Conservation (phyloP, 225 moss, liverwort and hornwort species). For the Rhytidiadelphus loreus region DNA sequence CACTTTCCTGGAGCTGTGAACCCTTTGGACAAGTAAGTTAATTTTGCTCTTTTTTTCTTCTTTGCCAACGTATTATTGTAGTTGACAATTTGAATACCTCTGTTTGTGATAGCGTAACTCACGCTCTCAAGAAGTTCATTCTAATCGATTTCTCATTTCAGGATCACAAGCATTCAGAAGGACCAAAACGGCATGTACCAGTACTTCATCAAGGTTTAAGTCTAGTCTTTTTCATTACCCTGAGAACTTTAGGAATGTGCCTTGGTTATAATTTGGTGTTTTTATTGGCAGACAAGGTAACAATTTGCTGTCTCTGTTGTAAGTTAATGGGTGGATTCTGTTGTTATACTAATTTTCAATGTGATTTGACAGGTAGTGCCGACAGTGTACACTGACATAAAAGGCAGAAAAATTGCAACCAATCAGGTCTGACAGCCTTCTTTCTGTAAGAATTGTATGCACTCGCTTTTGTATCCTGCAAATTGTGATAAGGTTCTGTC, state of each 20-base stretch:
- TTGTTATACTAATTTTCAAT: background rate
- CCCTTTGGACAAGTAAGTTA: conserved; percentile 75
- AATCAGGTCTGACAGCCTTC: conserved; percentile 59
- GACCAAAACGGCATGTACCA: conserved; percentile 84
- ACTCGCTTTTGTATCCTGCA: background rate
- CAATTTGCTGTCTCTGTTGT: background rate
- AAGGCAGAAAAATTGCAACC: conserved; percentile 70
- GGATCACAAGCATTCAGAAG: conserved; percentile 70
- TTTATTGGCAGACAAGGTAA: background rate
- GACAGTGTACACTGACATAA: conserved; percentile 79
- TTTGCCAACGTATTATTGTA: background rate
- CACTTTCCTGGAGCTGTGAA: conserved; percentile 97
- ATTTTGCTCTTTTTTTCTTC: background rate
- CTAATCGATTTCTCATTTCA: background rate
- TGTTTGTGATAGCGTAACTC: background rate
- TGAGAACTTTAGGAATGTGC: background rate
- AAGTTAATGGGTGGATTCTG: background rate
- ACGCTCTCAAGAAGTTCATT: background rate
- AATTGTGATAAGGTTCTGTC: background rate
- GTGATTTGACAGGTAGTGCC: conserved; percentile 65
- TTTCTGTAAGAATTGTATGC: background rate
- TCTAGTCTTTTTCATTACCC: background rate
- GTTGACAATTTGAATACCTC: background rate
- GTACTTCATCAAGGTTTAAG: conserved; percentile 87
- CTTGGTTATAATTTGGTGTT: background rate